Conservation (phyloP, 495 filamentous ascomycete species). For the Massariosphaeria phaeospora region DNA sequence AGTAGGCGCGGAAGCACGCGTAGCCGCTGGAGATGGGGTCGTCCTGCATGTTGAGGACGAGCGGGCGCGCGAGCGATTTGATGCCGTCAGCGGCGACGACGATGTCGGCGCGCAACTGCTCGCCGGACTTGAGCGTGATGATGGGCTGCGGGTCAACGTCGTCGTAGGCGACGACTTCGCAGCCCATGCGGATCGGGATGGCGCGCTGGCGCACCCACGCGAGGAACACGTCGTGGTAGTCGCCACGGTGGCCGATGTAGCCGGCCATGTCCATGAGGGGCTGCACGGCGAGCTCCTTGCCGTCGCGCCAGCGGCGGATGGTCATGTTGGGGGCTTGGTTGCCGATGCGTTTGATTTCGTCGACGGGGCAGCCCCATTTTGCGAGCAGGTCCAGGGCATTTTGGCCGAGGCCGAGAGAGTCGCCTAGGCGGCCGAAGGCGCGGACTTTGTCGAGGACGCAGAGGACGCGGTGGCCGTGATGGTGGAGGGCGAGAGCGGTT, state of each 20-base stretch:
- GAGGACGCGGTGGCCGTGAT: constrained; percentile 48
- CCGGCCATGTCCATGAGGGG: constrained; percentile 54
- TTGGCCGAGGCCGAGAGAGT: constrained; percentile 49
- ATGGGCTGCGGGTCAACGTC: constrained; percentile 40
- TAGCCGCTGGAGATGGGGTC: constrained; percentile 56
- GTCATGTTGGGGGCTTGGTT: constrained; percentile 53
- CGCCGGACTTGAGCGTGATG: constrained; percentile 47
- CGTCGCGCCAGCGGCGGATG: constrained; percentile 43
- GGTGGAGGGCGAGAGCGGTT: constrained; percentile 48
- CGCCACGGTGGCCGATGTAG: constrained; percentile 58
- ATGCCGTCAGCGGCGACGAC: constrained; percentile 62
- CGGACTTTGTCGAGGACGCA: constrained; percentile 49
- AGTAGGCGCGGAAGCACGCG: constrained; percentile 39
- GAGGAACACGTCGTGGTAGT: constrained; percentile 57
- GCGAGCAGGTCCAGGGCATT: constrained; percentile 50
- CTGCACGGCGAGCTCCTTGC: constrained; percentile 50
- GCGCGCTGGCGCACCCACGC: constrained; percentile 46
- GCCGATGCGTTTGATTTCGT: constrained; percentile 46
- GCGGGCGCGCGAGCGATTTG: constrained; percentile 53
- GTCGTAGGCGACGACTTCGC: constrained; percentile 47
- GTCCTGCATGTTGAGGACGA: constrained; percentile 58
- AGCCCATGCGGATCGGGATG: constrained; percentile 48
- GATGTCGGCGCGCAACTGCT: constrained; percentile 49
- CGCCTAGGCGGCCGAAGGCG: constrained; percentile 48
- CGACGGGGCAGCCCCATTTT: constrained; percentile 47